phyloP scores from a whole-genome alignment of 495 filamentous ascomycete genomes.

The Symbiotaphrina buchneri region DNA sequence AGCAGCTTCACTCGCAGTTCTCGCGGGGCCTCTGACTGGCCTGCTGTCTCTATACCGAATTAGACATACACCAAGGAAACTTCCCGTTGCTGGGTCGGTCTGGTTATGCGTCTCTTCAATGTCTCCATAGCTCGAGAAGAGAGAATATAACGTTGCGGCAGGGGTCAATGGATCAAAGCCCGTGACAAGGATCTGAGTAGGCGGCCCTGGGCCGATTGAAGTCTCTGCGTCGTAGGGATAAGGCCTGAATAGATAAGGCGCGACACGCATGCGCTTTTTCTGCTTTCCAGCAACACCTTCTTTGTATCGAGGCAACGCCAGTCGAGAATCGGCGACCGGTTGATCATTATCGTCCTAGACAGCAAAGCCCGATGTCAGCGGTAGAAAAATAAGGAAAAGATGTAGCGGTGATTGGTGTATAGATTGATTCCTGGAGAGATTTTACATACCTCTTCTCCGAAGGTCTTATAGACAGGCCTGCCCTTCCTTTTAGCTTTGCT shows the following conservation, averaged over 20 bases:
- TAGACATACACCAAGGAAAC: constrained; percentile 75
- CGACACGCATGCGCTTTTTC: constrained; percentile 47
- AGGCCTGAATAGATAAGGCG: constrained; percentile 55
- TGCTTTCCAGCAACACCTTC: constrained; percentile 35
- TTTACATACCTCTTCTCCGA: constrained; percentile 26
- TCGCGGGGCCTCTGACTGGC: constrained; percentile 23
- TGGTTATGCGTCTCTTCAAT: constrained; percentile 75
- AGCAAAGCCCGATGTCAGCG: no score
- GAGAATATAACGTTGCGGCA: constrained; percentile 51
- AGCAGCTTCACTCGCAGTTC: constrained; percentile 55
- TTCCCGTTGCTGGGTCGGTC: constrained; percentile 80
- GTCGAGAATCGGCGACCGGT: constrained; percentile 54
- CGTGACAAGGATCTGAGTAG: constrained; percentile 73
- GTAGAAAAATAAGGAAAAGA: not conserved
- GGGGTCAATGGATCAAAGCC: constrained; percentile 79
- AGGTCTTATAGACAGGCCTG: constrained; percentile 49
- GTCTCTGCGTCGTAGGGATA: constrained; percentile 59
- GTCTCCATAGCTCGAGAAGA: constrained; percentile 74
- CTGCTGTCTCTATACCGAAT: constrained; percentile 66
- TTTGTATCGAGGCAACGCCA: constrained; percentile 37
- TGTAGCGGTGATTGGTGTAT: not conserved
- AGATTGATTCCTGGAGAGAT: not conserved
- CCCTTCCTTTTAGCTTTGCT: constrained; percentile 38
- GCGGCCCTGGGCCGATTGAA: constrained; percentile 73
- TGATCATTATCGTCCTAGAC: constrained; percentile 37